Evolutionary conservation across 768 basidiomycete genomes (phyloP), one percentile per base, ranked within the genome.

Genomic region (Termitomyces sp.): DNA sequence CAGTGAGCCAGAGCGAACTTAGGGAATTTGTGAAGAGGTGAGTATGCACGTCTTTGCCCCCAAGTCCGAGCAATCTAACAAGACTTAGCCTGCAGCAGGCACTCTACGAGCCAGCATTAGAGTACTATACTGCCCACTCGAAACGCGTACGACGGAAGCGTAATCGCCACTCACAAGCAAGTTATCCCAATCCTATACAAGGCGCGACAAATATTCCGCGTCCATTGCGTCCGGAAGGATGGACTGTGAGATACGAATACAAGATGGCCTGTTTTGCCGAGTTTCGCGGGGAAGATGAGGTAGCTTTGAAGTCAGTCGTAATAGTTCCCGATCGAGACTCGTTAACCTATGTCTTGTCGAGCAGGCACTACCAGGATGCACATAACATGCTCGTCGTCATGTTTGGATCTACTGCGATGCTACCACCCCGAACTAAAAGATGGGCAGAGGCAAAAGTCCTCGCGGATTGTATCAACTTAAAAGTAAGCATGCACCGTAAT

Each of bases 391-490:
- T 98, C 4, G 78, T 86, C 50, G 85, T 88, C 56, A 94, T 97
- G 89, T 96, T 98, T 67, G 85, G 87, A 2, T 93, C 92, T 7
- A 89, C 88, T 2, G 85, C 86, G 5, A 88, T 91, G 51, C 74
- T 97, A 8, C 92, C 91, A 1, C 94, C 94, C 5, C 83, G 96
- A 9, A 98, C 94, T 1, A 99, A 98, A 69, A 81, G 96, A 31
- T 98, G 96, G 96, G 94, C 95, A 16, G 97, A 99, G 70, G 96
- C 96, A 3, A 97, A 95, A 70, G 97, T 98, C 2, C 80, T 98
- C 2, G 94, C 92, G 0, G 97, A 99, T 68, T 91, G 92, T 62
- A 87, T 98, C 60, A 91, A 87, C 58, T 77, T 97, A 68, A 95
- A 97, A 77, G 94, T 92, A 60, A 56, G 72, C 8, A 31, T 15